Evolutionary conservation across 2,329 filamentous ascomycete species (phyloP), one percentile per base, ranked within the genome.

Genomic region (Aspergillus jensenii): DNA sequence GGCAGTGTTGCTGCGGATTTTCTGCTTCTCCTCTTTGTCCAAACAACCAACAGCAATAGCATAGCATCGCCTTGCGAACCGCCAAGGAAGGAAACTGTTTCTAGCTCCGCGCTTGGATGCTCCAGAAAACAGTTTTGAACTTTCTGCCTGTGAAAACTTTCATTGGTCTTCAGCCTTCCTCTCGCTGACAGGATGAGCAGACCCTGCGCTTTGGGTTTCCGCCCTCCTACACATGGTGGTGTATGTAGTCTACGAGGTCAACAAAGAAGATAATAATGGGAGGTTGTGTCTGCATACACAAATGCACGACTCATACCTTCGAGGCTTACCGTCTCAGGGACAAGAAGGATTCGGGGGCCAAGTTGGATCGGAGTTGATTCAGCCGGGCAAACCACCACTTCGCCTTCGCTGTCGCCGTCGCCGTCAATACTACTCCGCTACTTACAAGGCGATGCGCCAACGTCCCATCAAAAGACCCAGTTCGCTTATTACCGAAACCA

Each of bases 1-100:
- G 52, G 52, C 52, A 55, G 52, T 55, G 52, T 55, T 55, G 43
- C 52, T 48, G 52, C 52, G 44, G 23, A 37, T 48, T 43, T 43
- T 35, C 33, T 35, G 27, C n/a, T 35, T 35, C 43, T 40, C 51
- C 51, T 54, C 41, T 54, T 46, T 54, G 21, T 47, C 44, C 21
- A 35, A 33, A 43, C 27, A 33, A 41, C 45, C 44, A 40, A n/a
- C 21, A 41, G 35, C 27, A 41, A 25, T 7, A 15, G 21, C 21
- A 21, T 8, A 12, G 23, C 44, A 25, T 43, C 40, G 40, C 35
- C 35, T 7, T 37, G 35, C 35, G 14, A 37, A 15, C 35, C 14
- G 14, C 35, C 35, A 37, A 43, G 40, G 7, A 19, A 19, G n/a
- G n/a, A 43, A 43, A 11, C 44, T 17, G 35, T 21, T 31, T 35